Percentiles rank a stretch among this genome's conserved stretches.
Evolutionary conservation across 495 filamentous ascomycete genomes (phyloP).

Genomic region (Tuber brumale): DNA sequence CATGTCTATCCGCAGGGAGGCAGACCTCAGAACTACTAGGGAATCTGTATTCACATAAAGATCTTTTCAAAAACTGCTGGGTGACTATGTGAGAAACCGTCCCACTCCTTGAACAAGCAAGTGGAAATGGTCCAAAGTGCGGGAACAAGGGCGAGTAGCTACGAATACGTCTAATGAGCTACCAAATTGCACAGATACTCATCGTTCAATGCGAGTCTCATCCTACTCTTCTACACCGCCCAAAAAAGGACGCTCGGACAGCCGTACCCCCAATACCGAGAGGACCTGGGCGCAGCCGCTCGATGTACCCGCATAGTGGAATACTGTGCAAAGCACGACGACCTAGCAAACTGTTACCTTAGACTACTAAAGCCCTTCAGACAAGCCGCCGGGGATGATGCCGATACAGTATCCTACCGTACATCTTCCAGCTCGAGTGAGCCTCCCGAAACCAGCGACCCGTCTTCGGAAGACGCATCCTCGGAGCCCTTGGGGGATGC

Average conservation of each 20-base stretch:
- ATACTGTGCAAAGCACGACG: constrained; percentile 12
- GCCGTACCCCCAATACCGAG: constrained; percentile 5
- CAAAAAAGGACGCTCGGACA: constrained; percentile 11
- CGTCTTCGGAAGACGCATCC: not conserved
- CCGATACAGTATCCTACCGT: not conserved
- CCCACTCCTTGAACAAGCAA: not conserved
- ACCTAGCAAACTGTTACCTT: constrained; percentile 12
- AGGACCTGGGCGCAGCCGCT: constrained; percentile 7
- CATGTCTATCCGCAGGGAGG: constrained; percentile 15
- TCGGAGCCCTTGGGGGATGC: not conserved
- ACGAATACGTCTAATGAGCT: not conserved
- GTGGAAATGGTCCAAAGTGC: not conserved
- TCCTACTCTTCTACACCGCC: constrained; percentile 14
- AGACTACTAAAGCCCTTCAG: constrained; percentile 8
- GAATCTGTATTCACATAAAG: constrained; percentile 9
- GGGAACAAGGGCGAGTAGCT: not conserved
- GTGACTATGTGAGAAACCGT: constrained; percentile 9
- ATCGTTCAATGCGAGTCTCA: constrained; percentile 16
- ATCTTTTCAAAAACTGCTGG: constrained; percentile 17
- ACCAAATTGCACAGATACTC: constrained; percentile 12
- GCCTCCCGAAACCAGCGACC: not conserved
- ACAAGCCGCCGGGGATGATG: constrained; percentile 4
- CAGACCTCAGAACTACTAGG: constrained; percentile 13
- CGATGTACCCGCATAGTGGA: constrained; percentile 10
- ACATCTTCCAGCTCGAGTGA: not conserved